Conservation (phyloP, 1,284 basidiomycete species). For the Omphalotus olearius region DNA sequence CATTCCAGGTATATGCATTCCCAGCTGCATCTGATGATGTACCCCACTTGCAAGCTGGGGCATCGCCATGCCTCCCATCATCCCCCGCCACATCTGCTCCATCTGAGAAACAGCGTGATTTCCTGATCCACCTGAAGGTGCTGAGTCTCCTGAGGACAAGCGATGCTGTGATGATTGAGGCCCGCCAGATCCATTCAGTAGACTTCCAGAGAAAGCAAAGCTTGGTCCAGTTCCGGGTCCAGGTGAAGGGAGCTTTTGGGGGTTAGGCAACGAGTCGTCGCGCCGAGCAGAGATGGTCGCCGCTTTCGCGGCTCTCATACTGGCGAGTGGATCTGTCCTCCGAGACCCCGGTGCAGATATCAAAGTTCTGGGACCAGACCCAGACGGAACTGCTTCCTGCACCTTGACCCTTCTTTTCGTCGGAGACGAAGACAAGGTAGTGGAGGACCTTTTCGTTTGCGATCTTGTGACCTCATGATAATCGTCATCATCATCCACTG, state of each 20-base stretch:
- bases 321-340: not conserved
- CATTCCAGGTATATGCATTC: no score
- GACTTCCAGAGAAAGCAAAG: no score
- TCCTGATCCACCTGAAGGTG: no score
- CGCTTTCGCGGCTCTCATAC: not conserved
- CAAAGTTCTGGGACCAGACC: not conserved
- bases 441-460: not conserved
- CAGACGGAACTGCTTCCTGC: conserved; percentile 4
- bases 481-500: not conserved
- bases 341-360: not conserved
- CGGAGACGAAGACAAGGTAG: not conserved
- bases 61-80: no score
- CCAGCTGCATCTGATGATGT: no score
- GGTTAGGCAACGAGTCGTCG: conserved; percentile 2
- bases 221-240: not conserved
- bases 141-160: no score
- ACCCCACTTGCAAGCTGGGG: no score
- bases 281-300: not conserved
- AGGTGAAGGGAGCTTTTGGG: conserved; percentile 7
- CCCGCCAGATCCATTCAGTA: no score
- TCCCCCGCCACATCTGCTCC: no score
- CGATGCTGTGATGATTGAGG: no score
- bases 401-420: not conserved
- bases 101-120: no score
- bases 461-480: not conserved